Conservation (phyloP, 495 filamentous ascomycete species). For the Durotheca rogersii region DNA sequence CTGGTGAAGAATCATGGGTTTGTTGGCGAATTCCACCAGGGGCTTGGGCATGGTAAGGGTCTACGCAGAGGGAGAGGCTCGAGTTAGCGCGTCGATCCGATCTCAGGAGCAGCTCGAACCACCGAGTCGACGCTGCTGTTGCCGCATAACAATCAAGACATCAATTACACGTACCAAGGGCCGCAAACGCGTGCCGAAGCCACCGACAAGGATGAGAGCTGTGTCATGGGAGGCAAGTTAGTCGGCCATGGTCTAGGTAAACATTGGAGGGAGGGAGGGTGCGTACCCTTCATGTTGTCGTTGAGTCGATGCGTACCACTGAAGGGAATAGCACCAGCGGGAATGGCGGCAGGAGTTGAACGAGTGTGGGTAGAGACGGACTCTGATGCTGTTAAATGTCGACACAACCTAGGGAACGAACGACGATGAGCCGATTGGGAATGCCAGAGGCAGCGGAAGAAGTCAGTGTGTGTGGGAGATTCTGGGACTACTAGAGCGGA, state of each 20-base stretch:
- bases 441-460: background rate
- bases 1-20: slow-evolving; percentile 98
- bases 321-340: background rate
- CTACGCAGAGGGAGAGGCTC: slow-evolving; percentile 50
- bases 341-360: background rate
- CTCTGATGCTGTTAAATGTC: slow-evolving; percentile 1
- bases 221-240: slow-evolving; percentile 34
- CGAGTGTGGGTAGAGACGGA: slow-evolving; percentile 4
- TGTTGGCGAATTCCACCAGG: slow-evolving; percentile 96
- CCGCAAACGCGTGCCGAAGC: slow-evolving; percentile 96
- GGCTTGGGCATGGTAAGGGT: slow-evolving; percentile 97
- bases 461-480: slow-evolving; percentile 28
- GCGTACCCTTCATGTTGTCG: slow-evolving; percentile 48
- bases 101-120: too few species aligned
- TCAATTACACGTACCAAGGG: slow-evolving; percentile 75
- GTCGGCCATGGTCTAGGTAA: slow-evolving; percentile 13
- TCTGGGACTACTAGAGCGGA: too few species aligned
- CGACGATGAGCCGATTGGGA: slow-evolving; percentile 8
- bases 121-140: slow-evolving; percentile 6
- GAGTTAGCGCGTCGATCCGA: too few species aligned
- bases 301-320: slow-evolving; percentile 3
- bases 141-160: background rate
- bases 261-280: background rate
- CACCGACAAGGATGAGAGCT: slow-evolving; percentile 99
- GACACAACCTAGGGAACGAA: slow-evolving; percentile 18